Evolutionary conservation across 306 rosid species (phyloP).

Genomic region (Nissolia schottii): DNA sequence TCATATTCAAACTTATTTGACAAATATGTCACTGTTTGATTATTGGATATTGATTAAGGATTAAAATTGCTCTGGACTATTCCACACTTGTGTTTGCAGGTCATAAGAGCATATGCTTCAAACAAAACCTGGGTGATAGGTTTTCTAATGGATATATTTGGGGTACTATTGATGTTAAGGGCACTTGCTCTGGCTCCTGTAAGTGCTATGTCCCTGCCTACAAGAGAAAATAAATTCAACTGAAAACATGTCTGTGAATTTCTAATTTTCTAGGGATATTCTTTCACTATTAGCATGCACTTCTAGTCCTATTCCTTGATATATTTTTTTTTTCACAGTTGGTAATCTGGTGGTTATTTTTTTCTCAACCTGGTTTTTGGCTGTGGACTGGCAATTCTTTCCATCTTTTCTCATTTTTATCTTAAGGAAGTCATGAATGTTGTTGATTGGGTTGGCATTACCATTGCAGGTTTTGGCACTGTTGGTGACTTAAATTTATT

Average conservation of each 20-base stretch:
- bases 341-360: constrained; percentile 19
- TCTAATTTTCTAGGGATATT: background rate
- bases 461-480: constrained; percentile 92
- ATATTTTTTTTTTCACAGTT: background rate
- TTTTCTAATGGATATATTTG: constrained; percentile 89
- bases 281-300: background rate
- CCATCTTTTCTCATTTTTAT: constrained; percentile 92
- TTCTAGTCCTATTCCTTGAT: background rate
- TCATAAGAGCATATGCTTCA: constrained; percentile 81
- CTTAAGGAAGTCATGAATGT: constrained; percentile 91
- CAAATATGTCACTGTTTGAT: constrained; percentile 15
- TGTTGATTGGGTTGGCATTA: constrained; percentile 91
- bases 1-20: background rate
- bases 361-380: constrained; percentile 97
- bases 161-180: constrained; percentile 87
- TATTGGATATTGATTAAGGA: background rate
- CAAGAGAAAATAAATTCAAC: background rate
- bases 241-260: background rate
- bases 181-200: constrained; percentile 96
- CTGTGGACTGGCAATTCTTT: constrained; percentile 92
- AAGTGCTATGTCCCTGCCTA: constrained; percentile 31
- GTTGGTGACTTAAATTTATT: constrained; percentile 83
- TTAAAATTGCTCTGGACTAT: background rate
- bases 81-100: constrained; percentile 45
- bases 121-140: constrained; percentile 81